Percentiles rank a stretch among this genome's conserved stretches.
phyloP scores from a whole-genome alignment of 768 basidiomycete genomes.

The Lentinula guzmanii region DNA sequence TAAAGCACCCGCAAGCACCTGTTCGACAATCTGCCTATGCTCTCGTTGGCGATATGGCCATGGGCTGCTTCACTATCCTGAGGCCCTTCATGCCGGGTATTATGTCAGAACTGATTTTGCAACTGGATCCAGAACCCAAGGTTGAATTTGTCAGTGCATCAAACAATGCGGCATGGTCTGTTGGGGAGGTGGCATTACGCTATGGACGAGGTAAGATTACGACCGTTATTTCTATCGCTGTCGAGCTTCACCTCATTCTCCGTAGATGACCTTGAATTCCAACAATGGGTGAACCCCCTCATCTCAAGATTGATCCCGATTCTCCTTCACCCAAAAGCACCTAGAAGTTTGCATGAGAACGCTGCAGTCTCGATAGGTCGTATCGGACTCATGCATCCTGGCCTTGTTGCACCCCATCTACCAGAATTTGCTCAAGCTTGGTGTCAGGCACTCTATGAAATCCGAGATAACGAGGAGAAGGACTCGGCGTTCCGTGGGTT shows the following conservation, averaged over 20 bases:
- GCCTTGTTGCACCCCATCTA: conserved; percentile 82
- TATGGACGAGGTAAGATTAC: conserved; percentile 62
- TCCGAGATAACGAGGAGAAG: conserved; percentile 99
- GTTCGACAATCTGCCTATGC: conserved; percentile 97
- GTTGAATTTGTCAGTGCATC: conserved; percentile 94
- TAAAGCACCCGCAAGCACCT: conserved; percentile 94
- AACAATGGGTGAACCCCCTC: conserved; percentile 84
- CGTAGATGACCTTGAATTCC: conserved; percentile 78
- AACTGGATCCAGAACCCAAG: conserved; percentile 91
- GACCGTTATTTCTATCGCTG: conserved; percentile 14
- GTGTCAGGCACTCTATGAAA: conserved; percentile 97
- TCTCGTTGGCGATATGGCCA: conserved; percentile 96
- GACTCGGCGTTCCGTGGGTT: conserved; percentile 98
- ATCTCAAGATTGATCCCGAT: conserved; percentile 90
- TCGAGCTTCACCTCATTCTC: conserved; percentile 3
- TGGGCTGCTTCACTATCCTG: conserved; percentile 87
- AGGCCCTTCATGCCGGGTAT: conserved; percentile 83
- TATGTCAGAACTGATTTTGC: conserved; percentile 83
- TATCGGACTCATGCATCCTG: conserved; percentile 89
- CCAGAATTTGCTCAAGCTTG: conserved; percentile 90
- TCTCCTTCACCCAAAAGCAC: conserved; percentile 86
- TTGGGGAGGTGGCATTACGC: conserved; percentile 93
- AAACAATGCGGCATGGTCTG: conserved; percentile 99
- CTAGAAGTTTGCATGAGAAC: conserved; percentile 93
- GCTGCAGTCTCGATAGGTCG: conserved; percentile 98